Conservation (phyloP, 345 rosid genomes). For the Syzygium jambos region DNA sequence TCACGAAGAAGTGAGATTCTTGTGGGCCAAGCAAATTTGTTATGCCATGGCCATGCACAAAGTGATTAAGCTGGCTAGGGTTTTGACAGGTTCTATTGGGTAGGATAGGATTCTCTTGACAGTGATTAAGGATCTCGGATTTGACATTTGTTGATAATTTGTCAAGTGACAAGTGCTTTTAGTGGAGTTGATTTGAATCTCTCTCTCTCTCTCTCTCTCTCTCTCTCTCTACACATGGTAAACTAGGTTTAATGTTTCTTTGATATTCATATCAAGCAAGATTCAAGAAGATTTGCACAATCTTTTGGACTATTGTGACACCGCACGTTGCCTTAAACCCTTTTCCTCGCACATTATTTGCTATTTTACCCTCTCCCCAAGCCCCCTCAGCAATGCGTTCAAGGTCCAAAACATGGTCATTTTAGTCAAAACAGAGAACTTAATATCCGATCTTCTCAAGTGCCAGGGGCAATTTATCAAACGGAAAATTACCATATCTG, state of each 20-base stretch:
- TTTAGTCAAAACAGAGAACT: not conserved
- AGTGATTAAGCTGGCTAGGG: not conserved
- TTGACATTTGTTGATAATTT: not conserved
- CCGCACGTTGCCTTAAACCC: not conserved
- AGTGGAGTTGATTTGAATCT: not conserved
- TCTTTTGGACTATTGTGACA: not conserved
- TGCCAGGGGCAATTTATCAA: not conserved
- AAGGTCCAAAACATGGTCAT: not conserved
- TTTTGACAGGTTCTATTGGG: not conserved
- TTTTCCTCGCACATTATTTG: not conserved
- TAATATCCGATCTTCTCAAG: not conserved
- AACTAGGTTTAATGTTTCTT: not conserved
- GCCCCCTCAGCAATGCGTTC: not conserved
- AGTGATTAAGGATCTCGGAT: not conserved
- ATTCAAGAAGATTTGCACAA: not conserved
- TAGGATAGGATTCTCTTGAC: not conserved
- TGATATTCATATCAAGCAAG: not conserved
- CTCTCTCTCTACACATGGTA: not conserved
- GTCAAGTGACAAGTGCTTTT: not conserved
- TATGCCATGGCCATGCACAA: not conserved
- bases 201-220: not conserved
- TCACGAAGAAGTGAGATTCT: not conserved
- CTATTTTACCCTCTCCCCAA: not conserved
- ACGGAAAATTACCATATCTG: not conserved
- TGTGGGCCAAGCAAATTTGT: not conserved